Base-by-base conservation (phyloP, 1,139 yeast species). In the Ogataea hybrid region DNA sequence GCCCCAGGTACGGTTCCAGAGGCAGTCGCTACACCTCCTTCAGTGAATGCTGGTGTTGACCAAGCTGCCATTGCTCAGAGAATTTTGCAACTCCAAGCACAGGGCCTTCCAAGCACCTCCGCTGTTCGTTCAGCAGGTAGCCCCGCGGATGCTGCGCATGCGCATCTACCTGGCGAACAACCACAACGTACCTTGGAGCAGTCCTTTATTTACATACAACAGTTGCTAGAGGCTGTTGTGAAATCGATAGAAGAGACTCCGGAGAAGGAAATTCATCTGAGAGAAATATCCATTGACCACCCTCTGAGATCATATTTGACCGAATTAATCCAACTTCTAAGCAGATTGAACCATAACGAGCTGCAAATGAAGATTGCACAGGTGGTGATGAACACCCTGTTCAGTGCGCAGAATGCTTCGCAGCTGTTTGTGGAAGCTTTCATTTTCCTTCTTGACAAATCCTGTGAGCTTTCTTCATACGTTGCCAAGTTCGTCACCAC, bases 401-500 rank as follows among this genome's bases (percentile, higher is more conserved):
- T 92, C 61, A 84, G 92, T 6, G 76, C 84, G 29, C 69, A 75
- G 6, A 80, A 81, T 35, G 79, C 82, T 32, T 72, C 79, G 23
- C 81, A 78, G 41, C 68, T 90, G 53, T 75, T 84, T 39, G 75
- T 86, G 50, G 97, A 90, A 57, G 79, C 84, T 1, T 76, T 86
- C 52, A 88, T 92, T 27, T 80, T 83, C 42, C 67, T 92, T 35
- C 69, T 94, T 50, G 96, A 87, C 50, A 83, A 82, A 56, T 69
- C 90, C 30, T 89, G 97, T 62, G 87, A 85, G 40, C 71, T 84
- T 53, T 89, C 97, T 0, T 81, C 95, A 2, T 79, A 86, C 6
- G 90, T 96, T 0, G 89, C 92, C 34, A 88, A 88, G 58, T 97
- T 90, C 67, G 96, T 92, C 20, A 81, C 85, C 23, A 79, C 95